Percentiles rank a stretch among this genome's conserved stretches.
Evolutionary conservation across 768 basidiomycete genomes (phyloP).

Genomic region (Termitomyces eurrhizus): DNA sequence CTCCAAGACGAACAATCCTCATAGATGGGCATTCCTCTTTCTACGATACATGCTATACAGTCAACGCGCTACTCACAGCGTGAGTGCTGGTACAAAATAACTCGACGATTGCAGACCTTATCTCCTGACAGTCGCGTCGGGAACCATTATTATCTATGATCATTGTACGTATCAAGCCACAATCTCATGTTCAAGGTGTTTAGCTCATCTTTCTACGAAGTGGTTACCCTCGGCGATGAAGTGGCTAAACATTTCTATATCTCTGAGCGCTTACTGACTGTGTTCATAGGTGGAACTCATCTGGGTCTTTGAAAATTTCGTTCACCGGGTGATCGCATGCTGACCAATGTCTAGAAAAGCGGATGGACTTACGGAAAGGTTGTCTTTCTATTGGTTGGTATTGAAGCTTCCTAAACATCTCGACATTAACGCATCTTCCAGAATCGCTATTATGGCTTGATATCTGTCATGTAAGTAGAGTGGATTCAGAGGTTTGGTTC

Average conservation of each 20-base stretch:
- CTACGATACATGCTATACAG: constrained; percentile 31
- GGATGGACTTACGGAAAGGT: constrained; percentile 54
- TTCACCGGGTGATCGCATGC: neutral
- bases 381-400: constrained; percentile 49
- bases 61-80: constrained; percentile 40
- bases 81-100: constrained; percentile 19
- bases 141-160: constrained; percentile 49
- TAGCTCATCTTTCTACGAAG: constrained; percentile 22
- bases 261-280: constrained; percentile 1
- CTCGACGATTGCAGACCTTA: neutral
- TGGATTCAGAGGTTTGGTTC: neutral
- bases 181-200: neutral
- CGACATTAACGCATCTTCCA: constrained; percentile 17
- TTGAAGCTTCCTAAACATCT: neutral
- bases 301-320: constrained; percentile 36
- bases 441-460: constrained; percentile 58
- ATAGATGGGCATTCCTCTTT: constrained; percentile 15
- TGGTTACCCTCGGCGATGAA: constrained; percentile 50
- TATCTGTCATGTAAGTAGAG: constrained; percentile 44
- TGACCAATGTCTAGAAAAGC: constrained; percentile 32
- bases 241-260: constrained; percentile 24
- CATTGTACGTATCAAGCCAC: constrained; percentile 35
- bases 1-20: neutral
- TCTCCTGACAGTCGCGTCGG: constrained; percentile 41
- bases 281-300: constrained; percentile 43